Percentiles rank a stretch among this genome's conserved stretches.
Conservation (phyloP, 192 early-diverging fungal species). For the Coemansia sp. region DNA sequence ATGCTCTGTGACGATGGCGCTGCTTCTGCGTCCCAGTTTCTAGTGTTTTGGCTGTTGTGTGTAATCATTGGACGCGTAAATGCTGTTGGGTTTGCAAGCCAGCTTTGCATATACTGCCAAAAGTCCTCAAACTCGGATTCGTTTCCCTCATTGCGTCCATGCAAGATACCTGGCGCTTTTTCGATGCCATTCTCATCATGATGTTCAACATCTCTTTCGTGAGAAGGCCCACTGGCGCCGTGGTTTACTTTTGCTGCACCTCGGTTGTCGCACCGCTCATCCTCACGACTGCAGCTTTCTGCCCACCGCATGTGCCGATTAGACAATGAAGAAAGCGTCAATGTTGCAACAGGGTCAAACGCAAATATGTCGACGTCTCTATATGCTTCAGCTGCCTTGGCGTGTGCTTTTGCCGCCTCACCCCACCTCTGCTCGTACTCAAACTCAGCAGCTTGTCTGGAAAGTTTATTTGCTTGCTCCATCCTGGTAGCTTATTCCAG, state of each 20-base stretch:
- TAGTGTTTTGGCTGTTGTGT: background rate
- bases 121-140: slow-evolving; percentile 53
- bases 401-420: slow-evolving; percentile 26
- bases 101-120: slow-evolving; percentile 55
- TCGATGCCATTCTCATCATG: background rate
- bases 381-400: slow-evolving; percentile 29
- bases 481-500: slow-evolving; percentile 6
- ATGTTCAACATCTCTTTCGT: background rate
- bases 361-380: slow-evolving; percentile 17
- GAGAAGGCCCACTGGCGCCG: background rate
- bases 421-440: slow-evolving; percentile 27
- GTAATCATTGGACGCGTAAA: slow-evolving; percentile 33
- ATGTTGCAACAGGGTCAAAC: slow-evolving; percentile 45
- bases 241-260: background rate
- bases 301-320: slow-evolving; percentile 47
- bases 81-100: slow-evolving; percentile 48
- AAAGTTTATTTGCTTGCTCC: slow-evolving; percentile 36
- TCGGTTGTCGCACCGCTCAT: background rate
- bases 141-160: slow-evolving; percentile 9
- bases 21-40: background rate
- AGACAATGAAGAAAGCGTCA: slow-evolving; percentile 37
- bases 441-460: slow-evolving; percentile 28
- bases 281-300: slow-evolving; percentile 37
- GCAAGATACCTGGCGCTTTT: background rate
- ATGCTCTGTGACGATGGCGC: slow-evolving; percentile 19